These are phyloP conservation scores for Vitis rotundifolia DNA, from an alignment of 164 flowering plant species.

Conservation along the genomic window DNA sequence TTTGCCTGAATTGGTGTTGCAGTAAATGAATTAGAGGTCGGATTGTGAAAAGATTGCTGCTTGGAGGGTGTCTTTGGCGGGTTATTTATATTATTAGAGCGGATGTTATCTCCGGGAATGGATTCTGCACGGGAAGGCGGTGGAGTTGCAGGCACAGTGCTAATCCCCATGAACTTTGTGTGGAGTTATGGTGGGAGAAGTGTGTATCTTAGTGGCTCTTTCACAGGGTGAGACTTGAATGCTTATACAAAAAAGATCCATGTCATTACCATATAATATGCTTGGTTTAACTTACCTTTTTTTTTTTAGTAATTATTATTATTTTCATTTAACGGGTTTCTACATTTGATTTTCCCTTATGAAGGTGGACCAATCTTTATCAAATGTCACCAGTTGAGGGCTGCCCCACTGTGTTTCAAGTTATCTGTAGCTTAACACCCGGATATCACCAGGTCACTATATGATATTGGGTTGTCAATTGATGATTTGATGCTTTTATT, in stretches of 20 bases:
- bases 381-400: constrained; percentile 91
- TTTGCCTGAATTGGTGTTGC: constrained; percentile 9
- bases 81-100: constrained; percentile 1
- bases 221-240: constrained; percentile 41
- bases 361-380: constrained; percentile 76
- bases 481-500: too few species aligned
- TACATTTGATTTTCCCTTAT: constrained; percentile 1
- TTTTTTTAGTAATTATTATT: neutral
- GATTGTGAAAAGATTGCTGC: neutral
- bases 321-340: too few species aligned
- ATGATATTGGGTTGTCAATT: neutral
- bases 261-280: neutral
- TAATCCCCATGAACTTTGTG: constrained; percentile 52
- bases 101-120: constrained; percentile 32
- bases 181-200: constrained; percentile 62
- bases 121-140: constrained; percentile 39
- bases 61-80: neutral
- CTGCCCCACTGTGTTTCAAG: constrained; percentile 83
- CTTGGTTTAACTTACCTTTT: neutral
- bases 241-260: too few species aligned
- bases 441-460: constrained; percentile 80
- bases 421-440: constrained; percentile 60
- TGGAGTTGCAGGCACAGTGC: constrained; percentile 24
- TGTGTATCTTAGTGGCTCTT: constrained; percentile 51
- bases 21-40: neutral